Evolutionary conservation across 2,329 filamentous ascomycete species (phyloP).

Genomic region (Cryphonectria nitschkei): DNA sequence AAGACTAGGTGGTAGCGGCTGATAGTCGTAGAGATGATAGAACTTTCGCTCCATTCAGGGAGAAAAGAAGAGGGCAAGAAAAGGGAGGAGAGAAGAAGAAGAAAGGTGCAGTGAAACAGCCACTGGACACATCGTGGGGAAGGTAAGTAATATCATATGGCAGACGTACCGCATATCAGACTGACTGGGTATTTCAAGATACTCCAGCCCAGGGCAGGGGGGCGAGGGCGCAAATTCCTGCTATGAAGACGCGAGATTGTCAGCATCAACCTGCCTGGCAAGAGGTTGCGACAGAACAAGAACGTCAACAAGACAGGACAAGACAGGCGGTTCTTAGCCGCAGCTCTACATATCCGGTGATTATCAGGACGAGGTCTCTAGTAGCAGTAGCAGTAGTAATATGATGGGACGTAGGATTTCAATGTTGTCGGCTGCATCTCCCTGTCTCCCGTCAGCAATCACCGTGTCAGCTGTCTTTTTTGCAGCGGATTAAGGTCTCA

Average conservation of each 20-base stretch:
- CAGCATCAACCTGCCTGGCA: constrained; percentile 32
- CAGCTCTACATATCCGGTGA: constrained; percentile 24
- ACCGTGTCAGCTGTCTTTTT: constrained; percentile 14
- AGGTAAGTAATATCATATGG: not conserved
- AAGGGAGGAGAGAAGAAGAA: not conserved
- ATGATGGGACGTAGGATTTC: constrained; percentile 10
- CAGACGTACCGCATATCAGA: constrained; percentile 59
- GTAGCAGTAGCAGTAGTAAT: not conserved
- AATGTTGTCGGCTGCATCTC: constrained; percentile 13
- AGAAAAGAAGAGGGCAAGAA: not conserved
- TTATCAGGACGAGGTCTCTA: constrained; percentile 11
- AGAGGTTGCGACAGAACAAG: not conserved
- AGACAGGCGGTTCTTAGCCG: not conserved
- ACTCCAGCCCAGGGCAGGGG: constrained; percentile 55
- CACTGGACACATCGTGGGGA: too few species aligned
- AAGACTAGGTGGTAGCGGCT: not conserved
- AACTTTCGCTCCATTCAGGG: not conserved
- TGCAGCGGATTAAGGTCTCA: not conserved
- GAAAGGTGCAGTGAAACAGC: not conserved
- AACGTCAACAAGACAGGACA: constrained; percentile 4
- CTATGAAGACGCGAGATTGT: constrained; percentile 37
- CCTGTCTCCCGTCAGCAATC: constrained; percentile 13
- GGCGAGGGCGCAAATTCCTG: constrained; percentile 62
- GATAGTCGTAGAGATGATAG: not conserved
- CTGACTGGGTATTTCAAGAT: constrained; percentile 55